phyloP scores from a whole-genome alignment of 2,329 filamentous ascomycete species.

The Hysterium pulicare region DNA sequence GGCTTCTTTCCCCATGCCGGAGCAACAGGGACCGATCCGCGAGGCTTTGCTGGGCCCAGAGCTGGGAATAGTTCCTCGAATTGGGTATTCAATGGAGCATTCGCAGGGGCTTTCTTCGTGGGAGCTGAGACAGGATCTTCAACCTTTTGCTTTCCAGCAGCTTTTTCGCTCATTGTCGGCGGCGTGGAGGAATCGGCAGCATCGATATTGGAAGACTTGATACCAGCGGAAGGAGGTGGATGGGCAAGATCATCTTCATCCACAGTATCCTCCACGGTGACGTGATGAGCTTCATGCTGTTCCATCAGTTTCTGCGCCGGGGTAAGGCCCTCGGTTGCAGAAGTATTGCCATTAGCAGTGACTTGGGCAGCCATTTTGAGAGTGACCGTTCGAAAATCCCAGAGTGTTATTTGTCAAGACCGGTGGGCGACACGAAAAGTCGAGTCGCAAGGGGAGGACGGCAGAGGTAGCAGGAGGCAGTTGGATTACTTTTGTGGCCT shows the following conservation, averaged over 20 bases:
- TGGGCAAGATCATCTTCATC: constrained; percentile 72
- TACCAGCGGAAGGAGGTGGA: constrained; percentile 48
- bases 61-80: constrained; percentile 94
- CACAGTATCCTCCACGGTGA: constrained; percentile 73
- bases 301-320: constrained; percentile 60
- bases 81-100: constrained; percentile 66
- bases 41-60: constrained; percentile 69
- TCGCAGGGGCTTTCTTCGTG: constrained; percentile 29
- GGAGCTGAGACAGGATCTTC: constrained; percentile 41
- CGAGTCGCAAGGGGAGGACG: no score
- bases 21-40: constrained; percentile 54
- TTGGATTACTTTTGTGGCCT: no score
- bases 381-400: constrained; percentile 37
- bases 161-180: constrained; percentile 56
- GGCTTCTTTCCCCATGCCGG: constrained; percentile 76
- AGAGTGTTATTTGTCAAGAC: constrained; percentile 35
- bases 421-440: no score
- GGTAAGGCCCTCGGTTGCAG: constrained; percentile 35
- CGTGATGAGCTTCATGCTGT: constrained; percentile 59
- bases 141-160: constrained; percentile 66
- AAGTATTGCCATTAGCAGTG: constrained; percentile 24
- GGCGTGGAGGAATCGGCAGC: constrained; percentile 13
- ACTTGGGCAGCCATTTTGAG: constrained; percentile 38
- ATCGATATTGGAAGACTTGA: constrained; percentile 23
- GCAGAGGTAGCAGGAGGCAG: no score